A percentile compares a stretch with the other conserved stretches of the same genome.
Conservation (phyloP, 2,329 filamentous ascomycete species). For the Trichoderma pleuroti region DNA sequence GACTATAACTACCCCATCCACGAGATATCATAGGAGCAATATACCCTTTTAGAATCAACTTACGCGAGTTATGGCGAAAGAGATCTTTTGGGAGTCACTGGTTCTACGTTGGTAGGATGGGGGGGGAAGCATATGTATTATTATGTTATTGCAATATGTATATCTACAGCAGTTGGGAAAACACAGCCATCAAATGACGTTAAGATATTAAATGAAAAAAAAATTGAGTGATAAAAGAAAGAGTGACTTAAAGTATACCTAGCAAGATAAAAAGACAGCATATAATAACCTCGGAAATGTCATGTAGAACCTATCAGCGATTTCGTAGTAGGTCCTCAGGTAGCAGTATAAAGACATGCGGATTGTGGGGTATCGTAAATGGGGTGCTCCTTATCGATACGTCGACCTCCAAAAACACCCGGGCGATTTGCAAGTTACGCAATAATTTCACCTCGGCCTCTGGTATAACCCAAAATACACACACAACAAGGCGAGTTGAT, state of each 20-base stretch:
- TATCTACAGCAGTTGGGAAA: neutral
- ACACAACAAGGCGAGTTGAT: neutral
- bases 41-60: neutral
- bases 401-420: neutral
- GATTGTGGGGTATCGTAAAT: neutral
- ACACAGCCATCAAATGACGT: neutral
- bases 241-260: neutral
- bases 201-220: neutral
- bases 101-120: neutral
- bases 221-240: neutral
- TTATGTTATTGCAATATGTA: neutral
- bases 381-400: slow-evolving; percentile 4
- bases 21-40: slow-evolving; percentile 11
- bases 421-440: neutral
- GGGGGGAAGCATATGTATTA: neutral
- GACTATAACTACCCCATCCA: slow-evolving; percentile 9
- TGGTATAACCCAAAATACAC: neutral
- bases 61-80: neutral
- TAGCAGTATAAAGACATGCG: neutral
- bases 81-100: neutral
- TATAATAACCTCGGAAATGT: neutral
- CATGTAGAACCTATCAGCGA: neutral
- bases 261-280: neutral
- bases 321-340: neutral
- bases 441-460: neutral